Percentiles rank a stretch among this genome's conserved stretches.
These are phyloP conservation scores for Mycena chlorophos DNA, from an alignment of 768 basidiomycete genomes.

Conservation along the genomic window DNA sequence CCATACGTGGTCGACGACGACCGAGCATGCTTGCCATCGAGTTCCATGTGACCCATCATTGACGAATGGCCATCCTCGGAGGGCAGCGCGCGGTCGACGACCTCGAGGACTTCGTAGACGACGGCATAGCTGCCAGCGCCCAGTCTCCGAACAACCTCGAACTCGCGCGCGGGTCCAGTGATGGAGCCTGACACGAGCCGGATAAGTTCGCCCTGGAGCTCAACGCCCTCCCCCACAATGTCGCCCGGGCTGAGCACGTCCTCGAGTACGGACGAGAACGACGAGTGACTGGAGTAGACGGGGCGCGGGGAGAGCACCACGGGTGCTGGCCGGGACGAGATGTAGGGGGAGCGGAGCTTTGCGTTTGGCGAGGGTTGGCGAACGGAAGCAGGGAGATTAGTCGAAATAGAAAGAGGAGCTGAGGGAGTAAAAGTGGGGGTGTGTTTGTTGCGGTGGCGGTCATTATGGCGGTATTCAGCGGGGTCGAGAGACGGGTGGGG, in stretches of 20 bases:
- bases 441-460: conserved; percentile 26
- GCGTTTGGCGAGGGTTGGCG: conserved; percentile 35
- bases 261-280: conserved; percentile 46
- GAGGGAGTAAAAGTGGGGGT: conserved; percentile 23
- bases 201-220: conserved; percentile 66
- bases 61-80: conserved; percentile 61
- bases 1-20: conserved; percentile 57
- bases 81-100: conserved; percentile 48
- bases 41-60: conserved; percentile 55
- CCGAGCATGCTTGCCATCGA: conserved; percentile 40
- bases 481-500: conserved; percentile 41
- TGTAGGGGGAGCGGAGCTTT: conserved; percentile 40
- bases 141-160: conserved; percentile 82
- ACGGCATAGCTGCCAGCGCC: conserved; percentile 92
- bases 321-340: conserved; percentile 37
- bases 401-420: conserved; percentile 27
- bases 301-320: conserved; percentile 30
- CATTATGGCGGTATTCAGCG: conserved; percentile 47
- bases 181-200: conserved; percentile 51
- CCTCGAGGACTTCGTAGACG: conserved; percentile 87
- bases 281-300: conserved; percentile 33
- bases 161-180: conserved; percentile 58
- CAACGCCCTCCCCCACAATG: conserved; percentile 64
- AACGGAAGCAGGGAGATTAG: conserved; percentile 31
- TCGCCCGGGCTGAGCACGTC: conserved; percentile 76